phyloP scores from a whole-genome alignment of 2,329 filamentous ascomycete genomes.

The Aureobasidium sp. region DNA sequence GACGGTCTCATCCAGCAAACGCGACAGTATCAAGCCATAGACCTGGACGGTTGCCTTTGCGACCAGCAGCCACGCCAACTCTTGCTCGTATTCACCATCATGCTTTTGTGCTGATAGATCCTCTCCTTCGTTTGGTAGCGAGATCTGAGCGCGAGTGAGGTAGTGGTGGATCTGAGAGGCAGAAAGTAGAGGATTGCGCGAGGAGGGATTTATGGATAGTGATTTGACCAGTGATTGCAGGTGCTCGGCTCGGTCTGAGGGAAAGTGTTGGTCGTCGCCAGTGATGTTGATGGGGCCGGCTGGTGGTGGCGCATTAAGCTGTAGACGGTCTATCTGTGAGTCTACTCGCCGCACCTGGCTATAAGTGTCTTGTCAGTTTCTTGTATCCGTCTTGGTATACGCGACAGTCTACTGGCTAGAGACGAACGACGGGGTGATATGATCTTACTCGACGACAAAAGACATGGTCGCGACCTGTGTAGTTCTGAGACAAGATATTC shows the following conservation, averaged over 20 bases:
- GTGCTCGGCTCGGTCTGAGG: conserved; percentile 25
- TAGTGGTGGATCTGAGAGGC: conserved; percentile 13
- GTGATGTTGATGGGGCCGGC: conserved; percentile 14
- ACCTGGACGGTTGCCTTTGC: conserved; percentile 89
- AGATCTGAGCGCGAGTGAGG: conserved; percentile 12
- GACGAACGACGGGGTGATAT: not conserved
- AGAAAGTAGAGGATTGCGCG: conserved; percentile 16
- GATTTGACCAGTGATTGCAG: conserved; percentile 23
- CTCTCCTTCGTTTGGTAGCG: conserved; percentile 8
- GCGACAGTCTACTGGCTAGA: not conserved
- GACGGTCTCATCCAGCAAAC: conserved; percentile 74
- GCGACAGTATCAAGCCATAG: conserved; percentile 72
- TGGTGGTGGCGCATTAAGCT: conserved; percentile 35
- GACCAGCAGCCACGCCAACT: conserved; percentile 84
- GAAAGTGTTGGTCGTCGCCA: conserved; percentile 17
- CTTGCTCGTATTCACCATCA: conserved; percentile 53
- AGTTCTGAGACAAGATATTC: not conserved
- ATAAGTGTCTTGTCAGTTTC: not conserved
- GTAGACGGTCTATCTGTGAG: conserved; percentile 50
- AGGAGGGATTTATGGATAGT: conserved; percentile 14
- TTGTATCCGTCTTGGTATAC: not conserved
- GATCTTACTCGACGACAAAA: conserved; percentile 28
- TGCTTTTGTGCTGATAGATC: conserved; percentile 8
- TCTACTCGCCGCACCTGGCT: conserved; percentile 54
- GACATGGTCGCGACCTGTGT: conserved; percentile 24